Base-by-base conservation (phyloP, 345 rosid genomes). In the Aegle marmelos region DNA sequence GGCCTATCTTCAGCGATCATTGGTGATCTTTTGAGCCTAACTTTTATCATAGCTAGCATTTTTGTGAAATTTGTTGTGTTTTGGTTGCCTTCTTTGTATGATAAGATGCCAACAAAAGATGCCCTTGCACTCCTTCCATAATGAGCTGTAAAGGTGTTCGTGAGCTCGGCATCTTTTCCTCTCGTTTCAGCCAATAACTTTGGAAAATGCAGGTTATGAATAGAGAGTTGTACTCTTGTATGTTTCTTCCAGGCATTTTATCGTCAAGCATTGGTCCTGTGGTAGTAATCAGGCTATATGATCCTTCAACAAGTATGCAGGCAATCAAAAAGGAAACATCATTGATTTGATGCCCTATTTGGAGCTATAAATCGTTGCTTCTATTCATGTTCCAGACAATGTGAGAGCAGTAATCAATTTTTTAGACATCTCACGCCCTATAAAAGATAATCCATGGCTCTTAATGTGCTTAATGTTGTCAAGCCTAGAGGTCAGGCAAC, bases 401-500 rank as follows among this genome's bases (percentile, higher is more conserved):
- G 83, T 89, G 25, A 57, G 70, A 13, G 34, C 87, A 2, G 66
- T 75, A 45, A 80, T 87, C 36, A 84, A 83, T 11, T 73, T 91
- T 25, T 71, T 93, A 0, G 83, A 82, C 37, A 41, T 78, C 9
- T 73, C 79, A 9, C 73, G 57, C 53, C 88, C 89, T 7, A 76
- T 82, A 0, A 76, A 54, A 30, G 91, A 84, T 3, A 74, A 77
- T 36, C 90, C 10, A 48, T 90, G 17, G 57, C 57, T 41, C 79
- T 89, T 37, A 71, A 84, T 64, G 94, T 80, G 25, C 89, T 93
- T 77, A 91, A 90, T 61, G 91, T 93, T 21, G 74, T 85, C 9
- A 85, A 93, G 83, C 78, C 88, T 56, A 82, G 76, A 37, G 94
- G 90, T 7, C 84, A 78, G 72, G 81, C 85, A 16, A 75, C 77